Conservation (phyloP, 75 land plant species). For the Selaginella tamariscina region DNA sequence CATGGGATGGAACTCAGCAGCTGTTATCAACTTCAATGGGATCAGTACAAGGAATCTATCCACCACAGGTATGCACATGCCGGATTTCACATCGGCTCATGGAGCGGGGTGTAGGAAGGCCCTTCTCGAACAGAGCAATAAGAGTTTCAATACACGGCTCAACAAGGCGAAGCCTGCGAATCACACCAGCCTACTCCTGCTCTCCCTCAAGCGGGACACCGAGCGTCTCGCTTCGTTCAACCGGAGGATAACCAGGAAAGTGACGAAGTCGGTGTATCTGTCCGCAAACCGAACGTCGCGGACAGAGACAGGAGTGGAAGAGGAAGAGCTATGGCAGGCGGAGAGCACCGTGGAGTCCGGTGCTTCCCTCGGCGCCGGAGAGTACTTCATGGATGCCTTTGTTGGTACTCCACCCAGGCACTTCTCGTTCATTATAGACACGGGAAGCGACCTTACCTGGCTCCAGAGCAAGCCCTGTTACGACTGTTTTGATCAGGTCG, state of each 20-base stretch:
- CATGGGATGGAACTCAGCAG: too few relatives aligned
- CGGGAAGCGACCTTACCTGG: conserved; percentile 95
- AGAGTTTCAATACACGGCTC: too few relatives aligned
- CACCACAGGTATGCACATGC: too few relatives aligned
- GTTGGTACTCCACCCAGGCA: conserved; percentile 79
- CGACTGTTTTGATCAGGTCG: conserved; percentile 57
- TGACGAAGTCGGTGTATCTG: conserved; percentile 21
- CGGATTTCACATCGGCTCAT: too few relatives aligned
- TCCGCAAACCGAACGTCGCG: conserved; percentile 9
- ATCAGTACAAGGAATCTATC: too few relatives aligned
- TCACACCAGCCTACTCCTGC: conserved; percentile 20
- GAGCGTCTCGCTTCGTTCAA: conserved; percentile 34
- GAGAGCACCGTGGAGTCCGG: conserved; percentile 65
- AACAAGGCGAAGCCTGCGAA: too few relatives aligned
- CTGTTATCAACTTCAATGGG: too few relatives aligned
- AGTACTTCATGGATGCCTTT: conserved; percentile 82
- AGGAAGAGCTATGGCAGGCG: neutral
- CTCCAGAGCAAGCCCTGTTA: conserved; percentile 76
- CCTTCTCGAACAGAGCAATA: too few relatives aligned
- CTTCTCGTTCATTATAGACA: conserved; percentile 67
- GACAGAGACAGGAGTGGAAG: neutral
- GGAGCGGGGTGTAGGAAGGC: too few relatives aligned
- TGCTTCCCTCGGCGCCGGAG: conserved; percentile 64
- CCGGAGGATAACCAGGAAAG: conserved; percentile 26
- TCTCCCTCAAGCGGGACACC: conserved; percentile 29